phyloP scores from a whole-genome alignment of 169 alveolate species.

The Plasmodium yoelii region DNA sequence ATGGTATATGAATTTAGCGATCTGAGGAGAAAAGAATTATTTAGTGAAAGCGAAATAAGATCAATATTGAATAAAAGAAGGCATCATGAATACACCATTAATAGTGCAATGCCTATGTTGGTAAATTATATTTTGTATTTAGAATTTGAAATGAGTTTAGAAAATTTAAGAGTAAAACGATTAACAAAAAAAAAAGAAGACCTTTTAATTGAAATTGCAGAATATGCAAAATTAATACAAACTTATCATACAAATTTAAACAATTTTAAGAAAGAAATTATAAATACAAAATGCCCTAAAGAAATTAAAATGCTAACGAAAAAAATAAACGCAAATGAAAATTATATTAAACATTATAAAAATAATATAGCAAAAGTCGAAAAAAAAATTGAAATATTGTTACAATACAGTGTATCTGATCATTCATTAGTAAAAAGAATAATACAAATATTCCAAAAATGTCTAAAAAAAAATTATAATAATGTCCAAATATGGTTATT shows the following conservation, averaged over 20 bases:
- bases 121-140: constrained; percentile 42
- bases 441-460: constrained; percentile 35
- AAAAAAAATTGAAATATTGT: constrained; percentile 45
- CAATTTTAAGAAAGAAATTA: constrained; percentile 22
- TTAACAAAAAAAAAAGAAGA: constrained; percentile 31
- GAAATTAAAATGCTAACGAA: constrained; percentile 15
- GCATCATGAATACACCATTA: constrained; percentile 58
- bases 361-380: constrained; percentile 26
- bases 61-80: constrained; percentile 63
- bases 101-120: constrained; percentile 24
- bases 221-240: constrained; percentile 44
- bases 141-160: constrained; percentile 58
- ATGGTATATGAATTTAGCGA: constrained; percentile 58
- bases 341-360: constrained; percentile 23
- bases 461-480: constrained; percentile 56
- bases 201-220: constrained; percentile 21
- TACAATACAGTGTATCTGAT: constrained; percentile 40
- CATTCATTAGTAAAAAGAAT: constrained; percentile 49
- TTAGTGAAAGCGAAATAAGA: constrained; percentile 37
- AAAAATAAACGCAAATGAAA: constrained; percentile 30
- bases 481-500: constrained; percentile 56
- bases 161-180: constrained; percentile 55
- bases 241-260: constrained; percentile 5
- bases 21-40: constrained; percentile 38
- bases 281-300: constrained; percentile 16